A percentile compares a stretch with the other conserved stretches of the same genome.
These are phyloP conservation scores for Gloeostereum incarnatum DNA, from an alignment of 768 basidiomycete genomes.

Conservation along the genomic window DNA sequence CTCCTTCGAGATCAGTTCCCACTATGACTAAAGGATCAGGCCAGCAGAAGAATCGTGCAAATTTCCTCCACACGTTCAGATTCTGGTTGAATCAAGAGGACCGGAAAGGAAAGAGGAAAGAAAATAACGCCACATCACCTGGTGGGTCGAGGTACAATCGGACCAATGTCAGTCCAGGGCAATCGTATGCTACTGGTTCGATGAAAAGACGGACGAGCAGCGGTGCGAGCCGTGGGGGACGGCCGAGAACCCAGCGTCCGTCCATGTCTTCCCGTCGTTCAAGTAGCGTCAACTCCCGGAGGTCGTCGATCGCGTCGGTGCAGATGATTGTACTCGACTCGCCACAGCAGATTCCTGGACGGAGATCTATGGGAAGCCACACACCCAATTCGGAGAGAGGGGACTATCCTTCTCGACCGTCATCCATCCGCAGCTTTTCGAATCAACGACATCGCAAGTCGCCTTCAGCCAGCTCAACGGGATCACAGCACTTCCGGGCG, in stretches of 20 bases:
- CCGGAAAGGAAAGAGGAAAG: slow-evolving; percentile 78
- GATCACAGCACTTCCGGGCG: slow-evolving; percentile 56
- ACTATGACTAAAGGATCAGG: slow-evolving; percentile 11
- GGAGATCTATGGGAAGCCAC: slow-evolving; percentile 68
- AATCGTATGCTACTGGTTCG: slow-evolving; percentile 19
- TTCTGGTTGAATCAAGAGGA: slow-evolving; percentile 95
- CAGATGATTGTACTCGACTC: slow-evolving; percentile 51
- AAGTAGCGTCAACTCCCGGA: slow-evolving; percentile 83
- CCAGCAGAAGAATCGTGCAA: slow-evolving; percentile 59
- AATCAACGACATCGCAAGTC: slow-evolving; percentile 65
- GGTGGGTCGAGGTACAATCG: slow-evolving; percentile 12
- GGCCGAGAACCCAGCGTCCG: slow-evolving; percentile 27
- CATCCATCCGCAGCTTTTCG: slow-evolving; percentile 75
- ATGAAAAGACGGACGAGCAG: slow-evolving; percentile 45
- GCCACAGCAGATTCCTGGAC: slow-evolving; percentile 46
- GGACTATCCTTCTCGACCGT: slow-evolving; percentile 71
- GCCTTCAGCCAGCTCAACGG: slow-evolving; percentile 69
- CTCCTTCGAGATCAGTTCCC: slow-evolving; percentile 35
- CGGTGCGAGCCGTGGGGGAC: slow-evolving; percentile 12
- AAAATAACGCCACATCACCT: slow-evolving; percentile 10
- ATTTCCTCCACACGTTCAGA: slow-evolving; percentile 76
- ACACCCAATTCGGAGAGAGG: slow-evolving; percentile 86
- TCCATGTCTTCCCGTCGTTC: slow-evolving; percentile 80
- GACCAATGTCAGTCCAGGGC: slow-evolving; percentile 8
- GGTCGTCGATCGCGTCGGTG: slow-evolving; percentile 44